Evolutionary conservation across 78 protist genomes (phyloP).

Genomic region (Trichosphaerium sp.): DNA sequence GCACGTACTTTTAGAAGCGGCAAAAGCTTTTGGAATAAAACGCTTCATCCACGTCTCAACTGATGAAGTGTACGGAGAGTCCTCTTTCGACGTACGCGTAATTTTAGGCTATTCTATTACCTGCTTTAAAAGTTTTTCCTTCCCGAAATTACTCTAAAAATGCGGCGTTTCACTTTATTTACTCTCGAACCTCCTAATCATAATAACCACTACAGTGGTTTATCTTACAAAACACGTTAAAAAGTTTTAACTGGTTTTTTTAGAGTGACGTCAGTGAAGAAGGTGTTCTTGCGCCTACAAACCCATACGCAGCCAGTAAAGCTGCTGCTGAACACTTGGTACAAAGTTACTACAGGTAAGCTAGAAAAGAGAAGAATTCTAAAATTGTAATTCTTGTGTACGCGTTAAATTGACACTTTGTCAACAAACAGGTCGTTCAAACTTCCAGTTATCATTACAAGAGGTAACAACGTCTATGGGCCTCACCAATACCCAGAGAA

Average conservation of each 20-base stretch:
- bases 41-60: conserved; percentile 90
- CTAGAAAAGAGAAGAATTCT: neutral
- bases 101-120: neutral
- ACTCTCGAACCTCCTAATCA: neutral
- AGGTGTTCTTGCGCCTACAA: conserved; percentile 69
- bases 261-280: neutral
- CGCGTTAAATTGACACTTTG: too few species aligned
- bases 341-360: too few species aligned
- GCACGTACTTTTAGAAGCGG: conserved; percentile 77
- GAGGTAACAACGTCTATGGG: conserved; percentile 92
- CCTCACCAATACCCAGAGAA: conserved; percentile 90
- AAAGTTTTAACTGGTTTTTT: neutral
- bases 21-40: conserved; percentile 24
- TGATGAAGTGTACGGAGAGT: conserved; percentile 94
- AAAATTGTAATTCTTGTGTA: too few species aligned
- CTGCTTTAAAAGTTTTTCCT: too few species aligned
- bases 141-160: too few species aligned
- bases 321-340: conserved; percentile 83
- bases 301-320: conserved; percentile 92
- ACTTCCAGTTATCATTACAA: conserved; percentile 80
- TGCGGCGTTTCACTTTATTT: neutral
- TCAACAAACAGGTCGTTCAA: conserved; percentile 47
- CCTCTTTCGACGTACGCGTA: neutral
- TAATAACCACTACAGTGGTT: neutral
- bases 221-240: neutral